A percentile compares a stretch with the other conserved stretches of the same genome.
phyloP scores from a whole-genome alignment of 2,329 filamentous ascomycete genomes.

The Arthrobotrys conoides region DNA sequence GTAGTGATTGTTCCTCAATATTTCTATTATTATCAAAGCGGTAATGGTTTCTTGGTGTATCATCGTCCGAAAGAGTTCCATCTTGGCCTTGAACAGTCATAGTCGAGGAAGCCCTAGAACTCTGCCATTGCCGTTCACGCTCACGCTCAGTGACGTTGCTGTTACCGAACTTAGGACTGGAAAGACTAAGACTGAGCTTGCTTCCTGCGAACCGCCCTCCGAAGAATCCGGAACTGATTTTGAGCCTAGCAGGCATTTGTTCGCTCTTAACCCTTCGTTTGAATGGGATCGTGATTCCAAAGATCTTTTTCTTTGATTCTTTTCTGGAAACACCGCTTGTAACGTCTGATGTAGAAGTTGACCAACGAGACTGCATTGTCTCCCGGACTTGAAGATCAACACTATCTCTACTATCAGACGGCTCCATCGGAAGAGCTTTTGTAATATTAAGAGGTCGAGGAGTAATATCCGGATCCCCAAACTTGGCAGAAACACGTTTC shows the following conservation, averaged over 20 bases:
- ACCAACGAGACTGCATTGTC: slow-evolving; percentile 46
- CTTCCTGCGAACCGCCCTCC: slow-evolving; percentile 31
- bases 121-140: slow-evolving; percentile 37
- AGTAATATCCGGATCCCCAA: slow-evolving; percentile 35
- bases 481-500: neutral
- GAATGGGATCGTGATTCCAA: slow-evolving; percentile 43
- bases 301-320: slow-evolving; percentile 47
- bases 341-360: slow-evolving; percentile 48
- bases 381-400: slow-evolving; percentile 30
- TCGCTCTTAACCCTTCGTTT: slow-evolving; percentile 48
- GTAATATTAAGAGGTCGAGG: slow-evolving; percentile 26
- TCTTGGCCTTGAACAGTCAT: slow-evolving; percentile 35
- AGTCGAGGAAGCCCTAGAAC: slow-evolving; percentile 44
- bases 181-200: slow-evolving; percentile 32
- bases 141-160: neutral
- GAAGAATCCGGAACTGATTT: slow-evolving; percentile 50
- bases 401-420: slow-evolving; percentile 6
- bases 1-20: neutral
- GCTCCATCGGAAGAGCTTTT: neutral
- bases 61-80: slow-evolving; percentile 39
- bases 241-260: slow-evolving; percentile 29
- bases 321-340: slow-evolving; percentile 36
- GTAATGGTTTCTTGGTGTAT: neutral
- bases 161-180: slow-evolving; percentile 7
- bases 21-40: neutral